Evolutionary conservation across 768 basidiomycete species (phyloP), one percentile per base, ranked within the genome.

Genomic region (Auriscalpium microsporum): DNA sequence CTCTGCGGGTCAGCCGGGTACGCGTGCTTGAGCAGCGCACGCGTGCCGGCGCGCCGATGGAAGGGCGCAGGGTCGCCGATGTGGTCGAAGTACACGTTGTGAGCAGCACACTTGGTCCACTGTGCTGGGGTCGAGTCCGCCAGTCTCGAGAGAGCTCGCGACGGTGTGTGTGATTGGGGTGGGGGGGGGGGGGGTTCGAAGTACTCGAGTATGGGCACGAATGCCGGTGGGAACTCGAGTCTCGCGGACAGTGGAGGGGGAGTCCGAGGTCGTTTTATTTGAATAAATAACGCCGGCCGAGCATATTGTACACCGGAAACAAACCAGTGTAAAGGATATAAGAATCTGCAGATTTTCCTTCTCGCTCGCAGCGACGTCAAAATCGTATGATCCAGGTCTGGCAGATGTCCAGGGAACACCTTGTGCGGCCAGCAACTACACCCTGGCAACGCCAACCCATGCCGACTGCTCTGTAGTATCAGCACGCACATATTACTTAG

Each of bases 21-120:
- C 17, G 52, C 50, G 17, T 53, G 33, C 37, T 48, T 33, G 34
- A 61, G 49, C 10, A 58, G 13, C 10, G 45, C 33, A 5, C 23
- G 46, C 21, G 54, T 11, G 45, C 37, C 62, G 2, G 16, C 47
- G 16, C 47, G 33, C 59, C 52, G 28, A 58, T 36, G 51, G 50
- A 63, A 63, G 21, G 45, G 50, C 34, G 53, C 14, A n/a, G 56
- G 50, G 17, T 61, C 54, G 45, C 59, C 62, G 50, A 61, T 54
- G 38, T 56, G 54, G 50, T 59, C 48, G 46, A 48, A 62, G 45
- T 62, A 55, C 5, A 60, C 38, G 50, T 59, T 59, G 61, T 21
- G 52, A 54, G n/a, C 56, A 34, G 23, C 54, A n/a, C 36, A 57
- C 48, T 21, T 50, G 45, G 13, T 35, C 37, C 33, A 62, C 36